Base-by-base conservation (phyloP, 2,329 filamentous ascomycete species). In the Aspergillus terreus region DNA sequence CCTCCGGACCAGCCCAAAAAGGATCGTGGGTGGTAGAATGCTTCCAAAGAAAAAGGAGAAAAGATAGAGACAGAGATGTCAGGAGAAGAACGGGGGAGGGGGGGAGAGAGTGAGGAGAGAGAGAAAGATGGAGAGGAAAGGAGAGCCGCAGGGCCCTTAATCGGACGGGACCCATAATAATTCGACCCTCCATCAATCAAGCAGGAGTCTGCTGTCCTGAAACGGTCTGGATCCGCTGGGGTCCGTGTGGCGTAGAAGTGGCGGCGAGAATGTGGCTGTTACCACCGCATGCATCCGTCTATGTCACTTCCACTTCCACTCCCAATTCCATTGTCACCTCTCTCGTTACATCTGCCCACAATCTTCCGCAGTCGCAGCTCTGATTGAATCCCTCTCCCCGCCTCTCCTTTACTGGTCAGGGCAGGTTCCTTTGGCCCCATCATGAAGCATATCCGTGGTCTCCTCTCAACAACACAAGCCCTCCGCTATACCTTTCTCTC, bases 401-500 rank as follows among this genome's bases (percentile, higher is more conserved):
- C 19, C 14, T 15, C 36, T 27, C 30, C 32, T 15, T 17, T 14
- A 7, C 25, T 14, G 14, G 19, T 4, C 30, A 40, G 21, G 47
- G 47, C 40, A 49, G 40, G 47, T 44, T 25, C 46, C 23, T 5
- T 25, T 10, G 15, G 6, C 19, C n/a, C 25, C 51, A 60, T 50
- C 15, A 70, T 71, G 68, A 67, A 63, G 49, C 66, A 69, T 51
- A 63, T 60, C 27, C 66, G 68, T 47, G 58, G 64, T 41, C 61
- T 70, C 53, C 49, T 66, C 38, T 68, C 66, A 6, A 63, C 63
- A 10, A 61, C 66, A 45, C 66, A 67, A 44, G 63, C 62, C 15
- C 55, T 70, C 47, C 66, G 66, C 48, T 62, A 58, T 43, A 62
- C 59, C 44, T 69, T 69, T 54, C 46, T 67, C 14, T 6, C 56